These are phyloP conservation scores for Gracilariopsis chorda DNA, from an alignment of 23 red algal genomes.

Conservation along the genomic window DNA sequence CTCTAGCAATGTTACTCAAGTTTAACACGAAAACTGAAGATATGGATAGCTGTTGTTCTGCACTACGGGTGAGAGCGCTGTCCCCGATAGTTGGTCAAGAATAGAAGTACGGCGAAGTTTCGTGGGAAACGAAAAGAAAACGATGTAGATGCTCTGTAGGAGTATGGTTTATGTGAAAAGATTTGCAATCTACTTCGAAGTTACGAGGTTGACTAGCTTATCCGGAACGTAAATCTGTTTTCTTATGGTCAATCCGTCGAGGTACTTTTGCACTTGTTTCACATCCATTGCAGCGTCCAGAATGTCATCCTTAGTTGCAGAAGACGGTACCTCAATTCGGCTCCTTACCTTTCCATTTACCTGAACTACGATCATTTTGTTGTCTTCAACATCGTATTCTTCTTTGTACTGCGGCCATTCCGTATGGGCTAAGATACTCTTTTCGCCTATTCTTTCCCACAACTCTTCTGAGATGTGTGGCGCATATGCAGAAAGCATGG, in stretches of 20 bases:
- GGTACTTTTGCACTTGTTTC: slow-evolving; percentile 48
- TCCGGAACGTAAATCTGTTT: slow-evolving; percentile 94
- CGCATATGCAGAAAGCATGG: slow-evolving; percentile 83
- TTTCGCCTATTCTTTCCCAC: slow-evolving; percentile 80
- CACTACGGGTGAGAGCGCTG: too few relatives aligned
- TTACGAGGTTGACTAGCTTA: slow-evolving; percentile 95
- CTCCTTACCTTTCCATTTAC: slow-evolving; percentile 95
- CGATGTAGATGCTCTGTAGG: too few relatives aligned
- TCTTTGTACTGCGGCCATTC: slow-evolving; percentile 75
- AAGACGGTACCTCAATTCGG: slow-evolving; percentile 49
- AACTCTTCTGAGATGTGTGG: slow-evolving; percentile 96
- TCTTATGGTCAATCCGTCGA: slow-evolving; percentile 52
- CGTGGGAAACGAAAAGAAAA: too few relatives aligned
- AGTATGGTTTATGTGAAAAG: too few relatives aligned
- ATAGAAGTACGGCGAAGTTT: too few relatives aligned
- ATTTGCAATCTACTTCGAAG: too few relatives aligned
- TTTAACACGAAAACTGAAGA: too few relatives aligned
- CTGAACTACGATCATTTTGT: slow-evolving; percentile 78
- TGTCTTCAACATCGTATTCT: slow-evolving; percentile 73
- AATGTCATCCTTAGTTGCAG: slow-evolving; percentile 69
- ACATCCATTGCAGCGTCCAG: slow-evolving; percentile 63
- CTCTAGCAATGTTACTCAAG: too few relatives aligned
- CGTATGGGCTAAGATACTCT: slow-evolving; percentile 40
- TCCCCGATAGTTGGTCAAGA: too few relatives aligned
- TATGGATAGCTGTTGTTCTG: too few relatives aligned